Base-by-base conservation (phyloP, 192 early-diverging fungal species). In the Coemansia sp. region DNA sequence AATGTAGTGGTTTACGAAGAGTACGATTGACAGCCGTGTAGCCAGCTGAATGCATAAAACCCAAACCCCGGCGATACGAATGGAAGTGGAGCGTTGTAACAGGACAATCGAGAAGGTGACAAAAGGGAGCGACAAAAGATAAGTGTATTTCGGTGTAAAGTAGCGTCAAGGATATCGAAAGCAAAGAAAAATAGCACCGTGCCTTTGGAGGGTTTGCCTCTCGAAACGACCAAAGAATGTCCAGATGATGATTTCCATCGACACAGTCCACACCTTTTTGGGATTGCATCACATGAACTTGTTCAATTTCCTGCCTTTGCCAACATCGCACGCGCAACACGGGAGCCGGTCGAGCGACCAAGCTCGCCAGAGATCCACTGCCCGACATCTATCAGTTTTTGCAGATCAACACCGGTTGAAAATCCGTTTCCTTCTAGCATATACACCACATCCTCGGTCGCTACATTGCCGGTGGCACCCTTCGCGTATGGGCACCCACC, bases 401-500 rank as follows among this genome's bases (percentile, higher is more conserved):
- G 52, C 55, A 99, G 74, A 76, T 95, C 83, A 10, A 94, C 85
- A 6, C 90, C 91, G 0, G 97, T 95, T 23, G 85, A 69, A 66
- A 90, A 91, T 0, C 93, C 93, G 71, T 92, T 79, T 33, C 92
- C 92, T 11, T 94, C 73, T 11, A 99, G 85, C 86, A 95, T 89
- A 67, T 97, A 95, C 2, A 96, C 89, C 3, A 99, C 94, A 69
- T 97, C 95, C 76, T 99, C 97, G 0, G 95, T 95, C 7, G 93
- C 90, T 0, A 99, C 97, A 75, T 99, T 99, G 19, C 97, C 97
- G 14, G 89, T 93, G 8, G 97, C 97, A 13, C 97, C 97, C 62
- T 89, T 88, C 2, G 95, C 95, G 83, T 94, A 99, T 13, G 97
- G 97, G 63, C 97, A 99, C 23, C 97, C 97, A 33, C 94, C 94